Base-by-base conservation (phyloP, 2,329 filamentous ascomycete species). In the Dactylonectria estremocensis region DNA sequence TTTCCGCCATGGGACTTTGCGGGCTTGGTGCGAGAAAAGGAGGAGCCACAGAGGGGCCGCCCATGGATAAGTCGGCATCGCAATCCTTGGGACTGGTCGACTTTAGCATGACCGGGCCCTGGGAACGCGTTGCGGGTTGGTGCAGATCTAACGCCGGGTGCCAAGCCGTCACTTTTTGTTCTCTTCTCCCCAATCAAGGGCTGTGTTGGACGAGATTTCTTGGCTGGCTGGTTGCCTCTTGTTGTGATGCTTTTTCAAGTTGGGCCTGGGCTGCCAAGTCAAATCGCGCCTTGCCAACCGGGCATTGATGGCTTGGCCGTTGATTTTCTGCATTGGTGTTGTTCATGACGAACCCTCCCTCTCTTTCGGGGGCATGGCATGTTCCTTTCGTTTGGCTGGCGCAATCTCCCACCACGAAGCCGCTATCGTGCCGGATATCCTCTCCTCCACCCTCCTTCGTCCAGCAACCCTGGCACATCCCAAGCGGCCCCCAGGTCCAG, bases 51-150 rank as follows among this genome's bases (percentile, higher is more conserved):
- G 61, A 71, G 67, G 71, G 64, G 70, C 52, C 58, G 64, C 14
- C 40, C 48, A 71, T 75, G 73, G 73, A 74, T 75, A 75, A 75
- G 68, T 72, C 73, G 73, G 73, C 73, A 75, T 72, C 69, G 61
- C 67, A 50, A 62, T 72, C 52, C 57, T 61, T 64, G 52, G 50
- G 31, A 22, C 22, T 56, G 16, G 53, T 64, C 61, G 46, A 54
- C 59, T 59, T 61, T 60, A 5, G 60, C 60, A 61, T 66, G 59
- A 45, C 28, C 46, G 56, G 48, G 40, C 48, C 64, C 7, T 28
- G 24, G 65, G 65, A 67, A 59, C 59, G 49, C 28, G 24, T 28
- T 28, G 49, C 28, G 28, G 18, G 49, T 20, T 20, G 60, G 65
- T 55, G 65, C 65, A 60, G 60, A 60, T 60, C 65, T 52, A 64